phyloP scores from a whole-genome alignment of 441 rosid species.

The Adansonia grandidieri region DNA sequence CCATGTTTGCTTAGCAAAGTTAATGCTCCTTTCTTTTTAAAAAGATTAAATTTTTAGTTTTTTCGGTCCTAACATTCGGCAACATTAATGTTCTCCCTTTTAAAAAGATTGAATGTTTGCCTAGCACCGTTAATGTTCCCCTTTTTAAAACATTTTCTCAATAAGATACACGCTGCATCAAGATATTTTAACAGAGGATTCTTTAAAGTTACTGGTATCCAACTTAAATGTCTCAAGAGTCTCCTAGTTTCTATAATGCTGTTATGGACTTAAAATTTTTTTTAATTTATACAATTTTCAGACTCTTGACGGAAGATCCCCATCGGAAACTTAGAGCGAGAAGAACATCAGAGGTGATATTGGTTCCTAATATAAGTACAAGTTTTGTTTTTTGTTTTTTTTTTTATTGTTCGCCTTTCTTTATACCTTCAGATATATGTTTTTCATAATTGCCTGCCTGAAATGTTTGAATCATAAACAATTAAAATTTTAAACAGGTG shows the following conservation, averaged over 20 bases:
- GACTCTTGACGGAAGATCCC: conserved; percentile 96
- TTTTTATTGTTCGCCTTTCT: conserved; percentile 16
- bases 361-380: conserved; percentile 28
- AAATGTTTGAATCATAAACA: neutral
- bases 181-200: neutral
- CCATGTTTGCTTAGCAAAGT: neutral
- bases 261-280: neutral
- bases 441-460: conserved; percentile 13
- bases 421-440: neutral
- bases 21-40: neutral
- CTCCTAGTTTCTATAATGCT: neutral
- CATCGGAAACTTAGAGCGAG: conserved; percentile 91
- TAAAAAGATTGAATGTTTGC: too few species aligned
- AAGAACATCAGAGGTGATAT: conserved; percentile 90
- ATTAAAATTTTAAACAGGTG: conserved; percentile 55
- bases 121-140: too few species aligned
- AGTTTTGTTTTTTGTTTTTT: conserved; percentile 14
- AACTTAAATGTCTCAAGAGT: neutral
- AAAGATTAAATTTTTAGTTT: neutral
- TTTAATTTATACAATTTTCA: conserved; percentile 38
- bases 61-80: neutral
- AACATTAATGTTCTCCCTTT: neutral
- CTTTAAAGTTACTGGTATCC: neutral
- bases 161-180: conserved; percentile 9
- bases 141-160: neutral